Evolutionary conservation across 805 yeast species (phyloP).

Genomic region (Wickerhamomyces xylosicus): DNA sequence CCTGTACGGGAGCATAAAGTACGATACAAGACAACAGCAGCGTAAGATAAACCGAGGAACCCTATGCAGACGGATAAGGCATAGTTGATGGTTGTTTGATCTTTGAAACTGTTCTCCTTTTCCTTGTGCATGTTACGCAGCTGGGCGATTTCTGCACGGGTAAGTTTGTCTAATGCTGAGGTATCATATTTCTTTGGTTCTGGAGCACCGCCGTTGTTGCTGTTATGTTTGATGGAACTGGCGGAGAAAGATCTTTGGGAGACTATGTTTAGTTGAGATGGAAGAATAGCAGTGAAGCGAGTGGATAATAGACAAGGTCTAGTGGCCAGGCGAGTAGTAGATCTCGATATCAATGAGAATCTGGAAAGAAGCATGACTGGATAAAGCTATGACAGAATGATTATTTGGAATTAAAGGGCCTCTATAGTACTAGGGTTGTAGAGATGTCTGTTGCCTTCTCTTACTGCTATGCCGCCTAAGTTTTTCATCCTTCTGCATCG

Average conservation of each 20-base stretch:
- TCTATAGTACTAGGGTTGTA: no score
- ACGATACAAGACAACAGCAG: conserved; percentile 88
- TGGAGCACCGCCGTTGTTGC: no score
- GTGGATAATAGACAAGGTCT: no score
- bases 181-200: conserved; percentile 4
- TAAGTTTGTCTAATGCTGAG: conserved; percentile 10
- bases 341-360: not conserved
- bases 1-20: conserved; percentile 92
- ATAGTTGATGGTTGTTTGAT: conserved; percentile 49
- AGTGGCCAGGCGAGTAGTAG: not conserved
- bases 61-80: conserved; percentile 57
- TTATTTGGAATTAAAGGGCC: no score
- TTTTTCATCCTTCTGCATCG: no score
- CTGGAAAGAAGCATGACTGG: not conserved
- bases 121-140: conserved; percentile 14
- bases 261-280: conserved; percentile 1
- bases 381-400: no score
- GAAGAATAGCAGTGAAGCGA: not conserved
- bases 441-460: no score
- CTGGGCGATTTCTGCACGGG: conserved; percentile 16
- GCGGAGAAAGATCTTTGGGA: conserved; percentile 2
- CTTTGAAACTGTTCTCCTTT: conserved; percentile 11
- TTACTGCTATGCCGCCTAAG: no score
- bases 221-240: conserved; percentile 1
- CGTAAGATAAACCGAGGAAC: conserved; percentile 72